Percentiles rank a stretch among this genome's conserved stretches.
phyloP scores from a whole-genome alignment of 805 yeast genomes.

The Kodamaea leandrae region DNA sequence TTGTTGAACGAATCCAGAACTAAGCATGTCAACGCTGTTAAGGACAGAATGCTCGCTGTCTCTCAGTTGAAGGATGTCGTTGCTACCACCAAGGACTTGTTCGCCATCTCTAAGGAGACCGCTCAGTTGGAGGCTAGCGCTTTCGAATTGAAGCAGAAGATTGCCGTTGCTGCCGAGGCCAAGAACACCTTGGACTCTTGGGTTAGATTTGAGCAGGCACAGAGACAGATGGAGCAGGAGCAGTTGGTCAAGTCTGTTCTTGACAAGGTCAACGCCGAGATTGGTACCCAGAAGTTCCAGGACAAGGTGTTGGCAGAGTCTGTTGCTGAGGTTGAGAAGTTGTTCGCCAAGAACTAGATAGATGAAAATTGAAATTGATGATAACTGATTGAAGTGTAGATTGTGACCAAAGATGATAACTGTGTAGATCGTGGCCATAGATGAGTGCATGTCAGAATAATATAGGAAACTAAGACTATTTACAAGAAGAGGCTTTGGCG shows the following conservation, averaged over 20 bases:
- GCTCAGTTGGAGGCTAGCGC: slow-evolving; percentile 93
- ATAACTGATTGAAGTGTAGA: not conserved
- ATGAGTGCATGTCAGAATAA: too few relatives aligned
- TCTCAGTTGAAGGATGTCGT: slow-evolving; percentile 89
- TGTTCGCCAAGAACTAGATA: slow-evolving; percentile 52
- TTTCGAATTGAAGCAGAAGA: slow-evolving; percentile 89
- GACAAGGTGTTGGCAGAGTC: slow-evolving; percentile 88
- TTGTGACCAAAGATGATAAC: too few relatives aligned
- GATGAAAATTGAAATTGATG: slow-evolving; percentile 4
- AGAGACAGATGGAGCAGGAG: slow-evolving; percentile 93
- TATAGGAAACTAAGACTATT: too few relatives aligned
- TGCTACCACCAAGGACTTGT: slow-evolving; percentile 83
- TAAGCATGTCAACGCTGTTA: slow-evolving; percentile 89
- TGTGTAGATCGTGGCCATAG: too few relatives aligned
- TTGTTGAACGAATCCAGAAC: slow-evolving; percentile 84
- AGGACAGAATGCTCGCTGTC: slow-evolving; percentile 86
- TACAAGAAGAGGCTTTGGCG: too few relatives aligned
- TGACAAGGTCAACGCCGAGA: slow-evolving; percentile 81
- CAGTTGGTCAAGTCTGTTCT: slow-evolving; percentile 85
- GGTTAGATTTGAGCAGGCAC: slow-evolving; percentile 97
- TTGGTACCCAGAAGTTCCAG: slow-evolving; percentile 88
- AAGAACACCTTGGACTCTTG: slow-evolving; percentile 95
- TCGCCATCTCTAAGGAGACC: slow-evolving; percentile 94
- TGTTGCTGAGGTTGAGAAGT: slow-evolving; percentile 85
- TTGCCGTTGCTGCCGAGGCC: slow-evolving; percentile 85